phyloP scores from a whole-genome alignment of 1,284 basidiomycete species.

The Naganishia cerealis region DNA sequence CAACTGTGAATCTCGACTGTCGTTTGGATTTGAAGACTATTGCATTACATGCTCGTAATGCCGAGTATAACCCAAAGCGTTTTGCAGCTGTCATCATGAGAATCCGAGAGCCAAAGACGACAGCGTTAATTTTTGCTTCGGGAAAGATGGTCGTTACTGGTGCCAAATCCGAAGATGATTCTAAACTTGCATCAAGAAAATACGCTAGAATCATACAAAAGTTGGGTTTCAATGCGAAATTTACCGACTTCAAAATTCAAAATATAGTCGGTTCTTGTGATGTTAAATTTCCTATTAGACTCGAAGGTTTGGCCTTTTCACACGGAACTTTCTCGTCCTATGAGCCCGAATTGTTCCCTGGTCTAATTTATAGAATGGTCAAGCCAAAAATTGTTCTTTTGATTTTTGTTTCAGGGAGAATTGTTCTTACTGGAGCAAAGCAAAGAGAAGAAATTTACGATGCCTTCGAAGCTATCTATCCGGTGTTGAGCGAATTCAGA shows the following conservation, averaged over 20 bases:
- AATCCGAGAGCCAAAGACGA: slow-evolving; percentile 99
- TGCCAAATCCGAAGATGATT: slow-evolving; percentile 98
- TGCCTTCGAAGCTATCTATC: too few species aligned
- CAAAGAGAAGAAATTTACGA: slow-evolving; percentile 99
- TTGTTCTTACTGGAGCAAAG: slow-evolving; percentile 98
- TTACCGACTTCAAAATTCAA: slow-evolving; percentile 99
- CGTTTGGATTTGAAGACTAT: too few species aligned
- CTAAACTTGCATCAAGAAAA: slow-evolving; percentile 92
- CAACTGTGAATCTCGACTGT: too few species aligned
- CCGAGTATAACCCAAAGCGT: too few species aligned
- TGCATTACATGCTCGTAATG: too few species aligned
- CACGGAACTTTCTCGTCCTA: slow-evolving; percentile 98
- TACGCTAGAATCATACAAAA: slow-evolving; percentile 99
- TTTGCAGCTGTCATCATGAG: slow-evolving; percentile 99
- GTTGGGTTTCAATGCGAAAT: slow-evolving; percentile 98
- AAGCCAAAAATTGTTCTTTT: slow-evolving; percentile 98
- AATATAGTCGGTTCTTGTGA: slow-evolving; percentile 99
- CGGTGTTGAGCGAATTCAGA: too few species aligned
- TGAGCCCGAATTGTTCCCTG: slow-evolving; percentile 97
- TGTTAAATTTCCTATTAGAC: slow-evolving; percentile 97
- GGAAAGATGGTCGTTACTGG: slow-evolving; percentile 99
- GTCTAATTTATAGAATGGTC: slow-evolving; percentile 99
- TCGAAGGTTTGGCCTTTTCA: too few species aligned
- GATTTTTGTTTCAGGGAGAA: slow-evolving; percentile 99
- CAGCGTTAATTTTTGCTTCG: slow-evolving; percentile 97